Percentiles rank a stretch among this genome's conserved stretches.
phyloP scores from a whole-genome alignment of 1,139 yeast species.

The Kodamaea sp. region DNA sequence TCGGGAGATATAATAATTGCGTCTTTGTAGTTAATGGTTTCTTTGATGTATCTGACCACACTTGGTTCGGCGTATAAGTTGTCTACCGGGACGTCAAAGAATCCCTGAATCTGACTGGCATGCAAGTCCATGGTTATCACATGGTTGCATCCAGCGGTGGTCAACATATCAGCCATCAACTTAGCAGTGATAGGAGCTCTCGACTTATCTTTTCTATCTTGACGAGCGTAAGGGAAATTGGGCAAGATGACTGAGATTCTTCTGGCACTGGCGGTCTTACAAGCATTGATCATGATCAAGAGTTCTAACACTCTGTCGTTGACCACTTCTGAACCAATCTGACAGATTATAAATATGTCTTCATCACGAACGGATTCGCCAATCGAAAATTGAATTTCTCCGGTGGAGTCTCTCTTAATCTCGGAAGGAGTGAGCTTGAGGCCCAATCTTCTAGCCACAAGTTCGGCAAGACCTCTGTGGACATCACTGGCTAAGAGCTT shows the following conservation, averaged over 20 bases:
- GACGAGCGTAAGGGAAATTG: conserved; percentile 95
- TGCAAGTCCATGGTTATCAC: conserved; percentile 97
- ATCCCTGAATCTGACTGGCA: conserved; percentile 97
- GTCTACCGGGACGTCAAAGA: conserved; percentile 94
- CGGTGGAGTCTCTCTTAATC: conserved; percentile 69
- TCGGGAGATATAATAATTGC: conserved; percentile 93
- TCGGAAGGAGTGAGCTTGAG: conserved; percentile 58
- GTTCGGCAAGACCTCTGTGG: conserved; percentile 82
- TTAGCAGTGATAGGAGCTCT: conserved; percentile 98
- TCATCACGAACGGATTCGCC: conserved; percentile 97
- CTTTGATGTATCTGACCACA: conserved; percentile 84
- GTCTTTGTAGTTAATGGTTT: conserved; percentile 59
- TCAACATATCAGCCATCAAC: conserved; percentile 90
- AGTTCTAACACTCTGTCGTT: conserved; percentile 88
- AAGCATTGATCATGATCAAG: conserved; percentile 90
- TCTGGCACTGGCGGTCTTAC: conserved; percentile 93
- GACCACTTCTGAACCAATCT: conserved; percentile 89
- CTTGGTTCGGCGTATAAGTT: conserved; percentile 95
- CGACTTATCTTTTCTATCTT: conserved; percentile 93
- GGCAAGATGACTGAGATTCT: conserved; percentile 95
- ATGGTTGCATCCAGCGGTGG: conserved; percentile 96
- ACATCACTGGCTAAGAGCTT: conserved; percentile 88
- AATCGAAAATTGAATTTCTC: conserved; percentile 51
- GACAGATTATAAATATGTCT: conserved; percentile 81
- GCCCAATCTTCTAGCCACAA: conserved; percentile 68